Evolutionary conservation across 306 rosid species (phyloP).

Genomic region (Aeschynomene evenia): DNA sequence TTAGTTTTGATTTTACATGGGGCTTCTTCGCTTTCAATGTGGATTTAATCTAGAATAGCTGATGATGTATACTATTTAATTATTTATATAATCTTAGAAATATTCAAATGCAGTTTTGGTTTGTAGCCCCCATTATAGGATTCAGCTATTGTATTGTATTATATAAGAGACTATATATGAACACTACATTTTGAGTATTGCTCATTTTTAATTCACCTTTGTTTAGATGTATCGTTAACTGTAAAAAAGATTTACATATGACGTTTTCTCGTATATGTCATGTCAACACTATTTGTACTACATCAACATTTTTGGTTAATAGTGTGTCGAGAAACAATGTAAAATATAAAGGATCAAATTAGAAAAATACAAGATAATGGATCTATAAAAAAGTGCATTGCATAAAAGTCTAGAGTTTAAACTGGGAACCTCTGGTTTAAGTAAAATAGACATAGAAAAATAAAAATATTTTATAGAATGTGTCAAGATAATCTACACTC

Average conservation of each 20-base stretch:
- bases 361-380: too few species aligned
- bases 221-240: background rate
- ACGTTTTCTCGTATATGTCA: background rate
- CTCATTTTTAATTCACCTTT: conserved; percentile 22
- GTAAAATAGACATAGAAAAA: too few species aligned
- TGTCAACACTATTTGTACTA: too few species aligned
- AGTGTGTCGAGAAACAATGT: too few species aligned
- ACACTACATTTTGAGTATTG: conserved; percentile 28
- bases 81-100: conserved; percentile 30
- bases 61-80: conserved; percentile 36
- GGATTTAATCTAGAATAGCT: conserved; percentile 37
- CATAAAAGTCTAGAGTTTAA: too few species aligned
- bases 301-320: too few species aligned
- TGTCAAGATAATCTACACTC: too few species aligned
- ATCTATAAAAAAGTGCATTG: too few species aligned
- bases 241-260: too few species aligned
- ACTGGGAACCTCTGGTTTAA: too few species aligned
- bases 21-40: conserved; percentile 36
- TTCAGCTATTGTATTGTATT: conserved; percentile 40
- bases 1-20: conserved; percentile 44
- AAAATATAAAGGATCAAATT: too few species aligned
- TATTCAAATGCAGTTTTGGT: conserved; percentile 38
- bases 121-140: conserved; percentile 33
- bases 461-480: too few species aligned
- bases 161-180: conserved; percentile 25